Evolutionary conservation across 768 basidiomycete species (phyloP), one percentile per base, ranked within the genome.

Genomic region (Leccinum sublutescens): DNA sequence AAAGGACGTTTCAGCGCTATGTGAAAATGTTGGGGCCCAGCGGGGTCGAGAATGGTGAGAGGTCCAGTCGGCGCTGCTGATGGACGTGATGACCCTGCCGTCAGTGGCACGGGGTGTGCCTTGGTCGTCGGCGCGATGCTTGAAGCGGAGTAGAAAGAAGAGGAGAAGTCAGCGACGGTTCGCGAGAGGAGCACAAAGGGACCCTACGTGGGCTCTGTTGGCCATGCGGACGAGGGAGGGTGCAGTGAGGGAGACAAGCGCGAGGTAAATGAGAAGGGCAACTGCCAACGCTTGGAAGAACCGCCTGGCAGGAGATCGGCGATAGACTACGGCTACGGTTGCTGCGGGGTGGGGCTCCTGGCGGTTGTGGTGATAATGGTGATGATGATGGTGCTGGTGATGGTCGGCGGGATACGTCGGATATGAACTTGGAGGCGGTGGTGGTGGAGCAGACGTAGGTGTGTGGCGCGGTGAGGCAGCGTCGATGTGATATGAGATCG

Each of bases 1-100:
- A 21, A 78, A 73, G 1, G 62, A 59, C 4, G 69, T 60, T 15
- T 70, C 57, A 4, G 70, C 68, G 21, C 68, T 31, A 3, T 48
- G 21, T 5, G 62, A 10, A 14, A 55, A 72, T 12, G 23, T 5
- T 5, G 62, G 59, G 2, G 61, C 61, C 72, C 70, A 71, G 17
- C 14, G 25, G 0, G 70, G 67, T 2, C 19, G 43, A 7, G 31
- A 0, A 0, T 58, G 58, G 27, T 67, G 60, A 2, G 54, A 10
- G 4, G 60, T 33, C 72, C 72, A 71, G 43, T 64, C 14, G 21
- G 31, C 31, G 7, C n/a, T 10, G 9, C n/a, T 0, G 40, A 43
- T 43, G 40, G 40, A 43, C n/a, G 40, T 43, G n/a, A 10, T 43
- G 40, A 43, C 10, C n/a, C n/a, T 43, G n/a, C 40, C 40, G 9